Evolutionary conservation across 805 yeast genomes (phyloP).

Genomic region (Pichia nanzhaoensis): DNA sequence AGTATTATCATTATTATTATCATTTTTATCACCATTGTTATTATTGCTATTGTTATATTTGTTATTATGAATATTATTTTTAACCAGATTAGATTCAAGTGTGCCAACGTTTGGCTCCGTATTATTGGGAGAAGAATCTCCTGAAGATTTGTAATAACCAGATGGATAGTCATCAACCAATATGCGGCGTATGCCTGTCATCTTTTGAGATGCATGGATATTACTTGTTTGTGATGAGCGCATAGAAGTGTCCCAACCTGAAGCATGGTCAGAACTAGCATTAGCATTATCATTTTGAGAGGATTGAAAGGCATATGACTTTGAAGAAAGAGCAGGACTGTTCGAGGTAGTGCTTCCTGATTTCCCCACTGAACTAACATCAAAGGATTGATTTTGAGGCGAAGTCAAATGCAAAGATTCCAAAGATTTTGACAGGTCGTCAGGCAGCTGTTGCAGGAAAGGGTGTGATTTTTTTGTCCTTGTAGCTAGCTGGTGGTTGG

Average conservation of each 20-base stretch:
- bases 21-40: too few relatives aligned
- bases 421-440: constrained; percentile 8
- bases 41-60: too few relatives aligned
- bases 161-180: background rate
- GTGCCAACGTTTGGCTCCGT: background rate
- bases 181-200: background rate
- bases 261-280: background rate
- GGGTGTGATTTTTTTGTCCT: constrained; percentile 10
- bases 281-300: too few relatives aligned
- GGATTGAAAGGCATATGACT: background rate
- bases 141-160: background rate
- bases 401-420: constrained; percentile 9
- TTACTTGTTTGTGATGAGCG: too few relatives aligned
- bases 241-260: background rate
- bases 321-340: background rate
- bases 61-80: too few relatives aligned
- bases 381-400: constrained; percentile 1
- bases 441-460: constrained; percentile 12
- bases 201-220: background rate
- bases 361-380: background rate
- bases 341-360: constrained; percentile 2
- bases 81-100: background rate
- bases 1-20: too few relatives aligned
- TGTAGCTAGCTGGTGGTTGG: constrained; percentile 2
- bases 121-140: too few relatives aligned